Percentiles rank a stretch among this genome's conserved stretches.
Evolutionary conservation across 441 rosid species (phyloP).

Genomic region (Syzygium syzygioides): DNA sequence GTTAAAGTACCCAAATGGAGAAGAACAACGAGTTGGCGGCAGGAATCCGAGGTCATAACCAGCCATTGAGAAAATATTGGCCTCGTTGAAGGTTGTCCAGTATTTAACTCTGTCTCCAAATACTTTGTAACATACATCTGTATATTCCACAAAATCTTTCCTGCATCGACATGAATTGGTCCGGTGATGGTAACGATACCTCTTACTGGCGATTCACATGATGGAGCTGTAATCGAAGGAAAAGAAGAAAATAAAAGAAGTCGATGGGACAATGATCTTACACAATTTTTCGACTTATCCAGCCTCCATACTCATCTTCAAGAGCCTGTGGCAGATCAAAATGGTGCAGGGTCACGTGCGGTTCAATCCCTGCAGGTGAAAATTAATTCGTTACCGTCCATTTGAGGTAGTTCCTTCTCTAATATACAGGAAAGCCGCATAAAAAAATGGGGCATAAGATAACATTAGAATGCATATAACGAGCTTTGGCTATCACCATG

Average conservation of each 20-base stretch:
- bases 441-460: not conserved
- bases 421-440: not conserved
- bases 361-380: conserved; percentile 9
- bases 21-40: conserved; percentile 13
- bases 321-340: conserved; percentile 16
- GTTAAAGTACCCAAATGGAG: not conserved
- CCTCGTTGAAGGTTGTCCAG: not conserved
- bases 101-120: conserved; percentile 12
- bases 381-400: not conserved
- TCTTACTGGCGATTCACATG: not conserved
- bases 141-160: conserved; percentile 16
- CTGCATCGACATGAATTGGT: not conserved
- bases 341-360: conserved; percentile 21
- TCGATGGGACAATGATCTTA: not conserved
- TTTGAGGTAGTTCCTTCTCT: not conserved
- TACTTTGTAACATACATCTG: conserved; percentile 18
- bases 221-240: not conserved
- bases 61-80: conserved; percentile 2
- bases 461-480: not conserved
- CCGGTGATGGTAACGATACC: not conserved
- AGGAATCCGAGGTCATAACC: conserved; percentile 14
- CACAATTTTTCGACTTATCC: conserved; percentile 12
- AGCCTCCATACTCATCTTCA: conserved; percentile 24
- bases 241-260: not conserved
- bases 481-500: conserved; percentile 1